Evolutionary conservation across 1,139 yeast species (phyloP), one percentile per base, ranked within the genome.

Genomic region (Scheffersomyces segobiensis): DNA sequence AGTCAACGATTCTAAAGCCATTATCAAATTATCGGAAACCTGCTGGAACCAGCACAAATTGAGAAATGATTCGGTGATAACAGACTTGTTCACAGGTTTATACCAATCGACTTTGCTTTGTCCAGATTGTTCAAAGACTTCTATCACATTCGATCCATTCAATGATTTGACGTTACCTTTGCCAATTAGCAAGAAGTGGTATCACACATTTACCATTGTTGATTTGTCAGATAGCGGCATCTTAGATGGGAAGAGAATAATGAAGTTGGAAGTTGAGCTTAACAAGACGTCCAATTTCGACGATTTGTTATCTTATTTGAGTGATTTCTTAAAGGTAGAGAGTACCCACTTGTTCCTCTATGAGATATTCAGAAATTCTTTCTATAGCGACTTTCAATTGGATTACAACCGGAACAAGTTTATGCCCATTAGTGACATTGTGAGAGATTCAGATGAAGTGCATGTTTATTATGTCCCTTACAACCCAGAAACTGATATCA

Each of bases 101-200:
- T 95, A 95, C 71, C 91, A 92, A 71, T 92, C 97, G 3, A 92
- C 97, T 0, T 77, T 95, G 59, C 84, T 90, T 7, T 95, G 99
- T 69, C 98, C 99, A 0, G 87, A 77, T 21, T 95, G 99, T 73
- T 72, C 82, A 12, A 89, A 89, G 64, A 86, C 91, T 3, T 90
- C 97, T 39, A 83, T 93, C 26, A 93, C 98, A 0, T 95, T 93
- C 75, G 99, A 95, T 70, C 99, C 99, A 0, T 95, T 88, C 69
- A 91, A 88, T 76, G 98, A 93, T 68, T 76, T 95, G 63, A 93
- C 99, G 0, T 77, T 95, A 53, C 98, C 98, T 0, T 77, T 95
- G 52, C 98, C 98, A 0, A 86, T 89, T 14, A 86, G 86, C 55
- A 85, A 87, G 54, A 81, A 84, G 58, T 93, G 98, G 97, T 76